A percentile compares a stretch with the other conserved stretches of the same genome.
These are phyloP conservation scores for Plantago lanceolata DNA, from an alignment of 305 asterid genomes.

Conservation along the genomic window DNA sequence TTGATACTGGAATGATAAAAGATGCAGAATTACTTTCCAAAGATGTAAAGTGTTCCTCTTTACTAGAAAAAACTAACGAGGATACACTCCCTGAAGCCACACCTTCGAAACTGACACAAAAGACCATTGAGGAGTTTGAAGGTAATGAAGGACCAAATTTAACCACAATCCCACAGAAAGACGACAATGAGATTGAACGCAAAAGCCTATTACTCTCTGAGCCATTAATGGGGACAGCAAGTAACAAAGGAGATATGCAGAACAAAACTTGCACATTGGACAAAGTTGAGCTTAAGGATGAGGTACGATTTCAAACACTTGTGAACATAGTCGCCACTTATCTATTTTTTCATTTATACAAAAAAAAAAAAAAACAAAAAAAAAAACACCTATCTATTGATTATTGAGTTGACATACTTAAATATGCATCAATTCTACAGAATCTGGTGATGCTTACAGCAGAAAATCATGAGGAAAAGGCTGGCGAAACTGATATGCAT, in stretches of 20 bases:
- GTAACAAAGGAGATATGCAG: constrained; percentile 26
- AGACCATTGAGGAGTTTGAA: constrained; percentile 17
- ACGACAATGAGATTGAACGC: not conserved
- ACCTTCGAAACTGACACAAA: constrained; percentile 15
- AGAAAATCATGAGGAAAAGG: constrained; percentile 23
- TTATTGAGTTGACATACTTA: constrained; percentile 13
- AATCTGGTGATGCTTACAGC: constrained; percentile 26
- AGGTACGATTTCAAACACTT: constrained; percentile 31
- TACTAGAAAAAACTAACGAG: constrained; percentile 20
- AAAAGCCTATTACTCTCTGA: not conserved
- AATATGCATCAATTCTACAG: constrained; percentile 30
- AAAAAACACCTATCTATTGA: constrained; percentile 14
- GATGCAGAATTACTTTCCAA: constrained; percentile 25
- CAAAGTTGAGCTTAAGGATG: constrained; percentile 25
- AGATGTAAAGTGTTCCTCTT: constrained; percentile 16
- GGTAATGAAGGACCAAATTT: constrained; percentile 21
- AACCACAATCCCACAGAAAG: constrained; percentile 21
- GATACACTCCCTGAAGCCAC: constrained; percentile 21
- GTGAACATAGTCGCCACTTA: constrained; percentile 11
- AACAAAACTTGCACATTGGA: constrained; percentile 26
- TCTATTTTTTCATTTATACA: too few species aligned
- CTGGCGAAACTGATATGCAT: constrained; percentile 18
- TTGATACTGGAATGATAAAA: constrained; percentile 12
- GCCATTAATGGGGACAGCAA: constrained; percentile 8
- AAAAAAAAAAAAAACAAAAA: not conserved